A percentile compares a stretch with the other conserved stretches of the same genome.
These are phyloP conservation scores for Kingdonia uniflora DNA, from an alignment of 164 flowering plant species.

Conservation along the genomic window DNA sequence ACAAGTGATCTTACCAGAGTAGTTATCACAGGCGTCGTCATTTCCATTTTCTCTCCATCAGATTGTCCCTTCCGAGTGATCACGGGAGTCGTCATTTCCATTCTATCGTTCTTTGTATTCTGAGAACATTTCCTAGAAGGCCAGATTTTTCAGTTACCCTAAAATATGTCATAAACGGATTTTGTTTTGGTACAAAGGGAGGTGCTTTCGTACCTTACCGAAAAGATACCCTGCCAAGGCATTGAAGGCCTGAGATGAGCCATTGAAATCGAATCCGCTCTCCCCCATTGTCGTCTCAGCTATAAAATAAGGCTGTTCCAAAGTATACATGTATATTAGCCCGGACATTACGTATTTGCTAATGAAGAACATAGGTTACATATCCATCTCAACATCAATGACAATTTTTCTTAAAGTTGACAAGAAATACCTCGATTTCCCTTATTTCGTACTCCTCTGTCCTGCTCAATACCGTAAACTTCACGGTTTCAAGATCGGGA, in stretches of 20 bases:
- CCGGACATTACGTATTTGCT: not conserved
- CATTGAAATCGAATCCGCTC: slow-evolving; percentile 72
- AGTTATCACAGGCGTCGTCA: slow-evolving; percentile 92
- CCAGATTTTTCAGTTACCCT: slow-evolving; percentile 4
- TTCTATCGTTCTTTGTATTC: slow-evolving; percentile 53
- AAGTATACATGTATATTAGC: not conserved
- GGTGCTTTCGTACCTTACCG: slow-evolving; percentile 62
- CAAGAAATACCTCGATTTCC: slow-evolving; percentile 60
- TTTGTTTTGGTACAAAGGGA: not conserved
- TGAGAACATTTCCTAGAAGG: slow-evolving; percentile 13
- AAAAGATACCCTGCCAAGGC: slow-evolving; percentile 85
- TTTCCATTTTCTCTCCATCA: slow-evolving; percentile 78
- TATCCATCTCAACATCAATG: not conserved
- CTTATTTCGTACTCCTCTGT: slow-evolving; percentile 67
- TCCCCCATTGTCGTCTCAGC: slow-evolving; percentile 88
- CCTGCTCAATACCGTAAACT: slow-evolving; percentile 51
- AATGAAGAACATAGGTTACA: not conserved
- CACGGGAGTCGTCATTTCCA: slow-evolving; percentile 98
- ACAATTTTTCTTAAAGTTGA: not conserved
- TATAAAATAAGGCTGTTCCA: slow-evolving; percentile 61
- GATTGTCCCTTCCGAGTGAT: slow-evolving; percentile 42
- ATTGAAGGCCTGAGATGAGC: slow-evolving; percentile 78
- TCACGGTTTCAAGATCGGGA: slow-evolving; percentile 82
- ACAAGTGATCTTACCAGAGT: slow-evolving; percentile 30
- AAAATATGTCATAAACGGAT: no score